Conservation (phyloP, 768 basidiomycete species). For the Lactifluus rugatus region DNA sequence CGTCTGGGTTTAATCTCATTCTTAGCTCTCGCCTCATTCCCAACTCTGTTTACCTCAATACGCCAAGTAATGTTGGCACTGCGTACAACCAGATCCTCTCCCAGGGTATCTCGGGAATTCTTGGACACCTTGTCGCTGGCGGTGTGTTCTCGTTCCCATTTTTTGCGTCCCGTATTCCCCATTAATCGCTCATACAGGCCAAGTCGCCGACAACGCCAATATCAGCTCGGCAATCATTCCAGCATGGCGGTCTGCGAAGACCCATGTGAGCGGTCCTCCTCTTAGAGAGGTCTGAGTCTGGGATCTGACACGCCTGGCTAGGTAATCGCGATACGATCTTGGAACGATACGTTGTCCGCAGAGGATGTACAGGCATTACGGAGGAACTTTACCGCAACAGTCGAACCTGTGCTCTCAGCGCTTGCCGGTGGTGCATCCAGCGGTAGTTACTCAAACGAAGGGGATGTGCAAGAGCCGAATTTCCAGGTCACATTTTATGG, state of each 20-base stretch:
- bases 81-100: constrained; percentile 9
- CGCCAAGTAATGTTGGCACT: constrained; percentile 5
- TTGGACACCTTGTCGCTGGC: constrained; percentile 8
- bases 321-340: background rate
- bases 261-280: constrained; percentile 26
- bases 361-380: constrained; percentile 20
- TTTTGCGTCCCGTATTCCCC: background rate
- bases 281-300: background rate
- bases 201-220: constrained; percentile 29
- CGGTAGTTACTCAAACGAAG: constrained; percentile 31
- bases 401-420: constrained; percentile 25
- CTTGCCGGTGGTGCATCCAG: constrained; percentile 24
- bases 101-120: background rate
- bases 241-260: constrained; percentile 31
- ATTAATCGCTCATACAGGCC: constrained; percentile 18
- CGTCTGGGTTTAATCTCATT: constrained; percentile 7
- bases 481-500: constrained; percentile 30
- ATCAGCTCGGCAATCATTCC: constrained; percentile 28
- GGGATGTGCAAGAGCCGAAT: constrained; percentile 25
- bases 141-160: background rate
- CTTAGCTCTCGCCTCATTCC: constrained; percentile 17
- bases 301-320: background rate
- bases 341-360: background rate
- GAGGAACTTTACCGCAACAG: constrained; percentile 21
- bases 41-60: background rate